Evolutionary conservation across 2,329 filamentous ascomycete genomes (phyloP), one percentile per base, ranked within the genome.

Genomic region (Claviceps capensis): DNA sequence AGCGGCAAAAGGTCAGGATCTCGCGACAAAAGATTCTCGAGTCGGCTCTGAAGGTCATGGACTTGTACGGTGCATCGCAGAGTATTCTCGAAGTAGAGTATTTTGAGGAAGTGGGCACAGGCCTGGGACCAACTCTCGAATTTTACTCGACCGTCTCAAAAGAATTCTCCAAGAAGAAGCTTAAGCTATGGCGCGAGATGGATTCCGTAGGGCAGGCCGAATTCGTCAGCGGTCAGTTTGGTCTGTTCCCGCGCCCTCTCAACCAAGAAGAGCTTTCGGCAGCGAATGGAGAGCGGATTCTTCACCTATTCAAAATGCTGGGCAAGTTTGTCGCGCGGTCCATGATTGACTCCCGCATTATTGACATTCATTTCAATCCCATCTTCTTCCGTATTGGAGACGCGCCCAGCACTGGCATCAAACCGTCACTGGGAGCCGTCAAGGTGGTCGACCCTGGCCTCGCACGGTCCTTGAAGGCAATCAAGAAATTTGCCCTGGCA

Each of bases 141-240:
- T 98, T 98, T 66, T 98, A 98, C 69, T 95, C 93, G 0, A 95
- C 88, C 0, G 91, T 97, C 1, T 98, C 93, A 0, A 93, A 88
- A 60, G 93, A 98, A 65, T 97, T 97, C 62, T 91, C 88, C 1
- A 95, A 93, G 74, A 96, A 91, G 76, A 96, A 94, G 68, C 80
- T 96, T 50, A 95, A 90, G 71, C 79, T 98, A 5, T 98, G 94
- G 94, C 83, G 93, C 16, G 91, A 97, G 61, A 88, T 86, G 53
- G 91, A 97, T 62, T 83, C 75, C 5, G 76, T 77, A 48, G 79
- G 84, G 6, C 70, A 74, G 17, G 83, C 83, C 52, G 88, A 95
- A 56, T 97, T 87, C 67, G 87, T 93, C 3, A 93, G 88, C 60
- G 87, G 87, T 23, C 81, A 82, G 53, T 82, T 82, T 49, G 93